A percentile compares a stretch with the other conserved stretches of the same genome.
These are phyloP conservation scores for Platanthera guangdongensis DNA, from an alignment of 106 monocot genomes.

Conservation along the genomic window DNA sequence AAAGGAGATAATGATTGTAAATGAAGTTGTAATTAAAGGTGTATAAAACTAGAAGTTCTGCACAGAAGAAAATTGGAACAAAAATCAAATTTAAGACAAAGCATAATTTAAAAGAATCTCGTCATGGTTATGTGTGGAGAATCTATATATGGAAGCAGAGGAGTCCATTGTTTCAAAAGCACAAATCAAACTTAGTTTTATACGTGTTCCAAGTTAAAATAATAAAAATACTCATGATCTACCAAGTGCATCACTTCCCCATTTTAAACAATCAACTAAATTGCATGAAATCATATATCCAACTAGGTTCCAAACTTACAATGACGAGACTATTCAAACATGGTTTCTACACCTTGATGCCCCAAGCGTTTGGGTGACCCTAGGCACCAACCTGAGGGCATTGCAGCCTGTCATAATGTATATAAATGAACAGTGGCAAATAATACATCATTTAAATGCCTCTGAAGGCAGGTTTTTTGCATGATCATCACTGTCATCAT, in stretches of 20 bases:
- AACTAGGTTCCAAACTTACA: not conserved
- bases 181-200: too few relatives aligned
- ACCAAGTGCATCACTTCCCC: not conserved
- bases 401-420: too few relatives aligned
- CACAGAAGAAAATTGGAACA: not conserved
- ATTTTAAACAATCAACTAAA: not conserved
- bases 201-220: not conserved
- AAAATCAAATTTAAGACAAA: conserved; percentile 2
- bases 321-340: too few relatives aligned
- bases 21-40: not conserved
- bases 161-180: too few relatives aligned
- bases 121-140: not conserved
- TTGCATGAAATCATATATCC: not conserved
- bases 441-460: too few relatives aligned
- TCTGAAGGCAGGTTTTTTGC: too few relatives aligned
- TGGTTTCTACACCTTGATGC: too few relatives aligned
- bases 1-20: not conserved
- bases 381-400: too few relatives aligned
- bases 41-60: not conserved
- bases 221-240: not conserved
- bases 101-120: not conserved
- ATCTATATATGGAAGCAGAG: too few relatives aligned
- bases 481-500: too few relatives aligned
- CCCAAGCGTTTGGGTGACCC: too few relatives aligned
- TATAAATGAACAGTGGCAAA: too few relatives aligned